Evolutionary conservation across 768 basidiomycete species (phyloP).

Genomic region (Fomitopsis serialis): DNA sequence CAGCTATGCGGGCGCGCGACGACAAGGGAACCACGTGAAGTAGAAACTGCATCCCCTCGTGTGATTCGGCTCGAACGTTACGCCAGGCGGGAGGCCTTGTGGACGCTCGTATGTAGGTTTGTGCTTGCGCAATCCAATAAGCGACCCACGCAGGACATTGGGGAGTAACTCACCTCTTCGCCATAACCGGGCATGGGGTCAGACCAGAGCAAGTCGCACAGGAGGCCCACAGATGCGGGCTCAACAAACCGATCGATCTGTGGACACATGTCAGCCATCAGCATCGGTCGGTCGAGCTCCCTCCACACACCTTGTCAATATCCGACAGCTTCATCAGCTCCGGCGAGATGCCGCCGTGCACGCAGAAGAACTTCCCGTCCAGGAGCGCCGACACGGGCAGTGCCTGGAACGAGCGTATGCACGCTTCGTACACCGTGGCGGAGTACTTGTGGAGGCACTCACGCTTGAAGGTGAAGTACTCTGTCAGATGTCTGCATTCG

Average conservation of each 20-base stretch:
- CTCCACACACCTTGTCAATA: conserved; percentile 45
- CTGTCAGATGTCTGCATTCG: conserved; percentile 94
- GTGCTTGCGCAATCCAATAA: conserved; percentile 4
- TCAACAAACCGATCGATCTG: conserved; percentile 92
- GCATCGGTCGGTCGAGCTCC: too few species aligned
- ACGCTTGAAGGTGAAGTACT: conserved; percentile 97
- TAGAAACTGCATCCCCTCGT: conserved; percentile 90
- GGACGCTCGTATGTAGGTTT: conserved; percentile 17
- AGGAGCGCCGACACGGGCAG: conserved; percentile 89
- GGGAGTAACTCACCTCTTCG: conserved; percentile 56
- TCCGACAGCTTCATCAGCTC: conserved; percentile 78
- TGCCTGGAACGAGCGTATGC: conserved; percentile 84
- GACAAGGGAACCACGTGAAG: conserved; percentile 61
- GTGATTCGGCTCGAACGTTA: conserved; percentile 72
- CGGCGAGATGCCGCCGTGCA: conserved; percentile 94
- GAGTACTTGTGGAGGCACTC: conserved; percentile 96
- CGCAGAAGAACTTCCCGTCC: conserved; percentile 94
- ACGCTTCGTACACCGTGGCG: conserved; percentile 82
- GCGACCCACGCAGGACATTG: not conserved
- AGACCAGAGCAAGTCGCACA: conserved; percentile 96
- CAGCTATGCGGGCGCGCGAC: not conserved
- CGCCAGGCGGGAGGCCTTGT: conserved; percentile 46
- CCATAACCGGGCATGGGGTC: conserved; percentile 91
- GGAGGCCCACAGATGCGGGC: conserved; percentile 84
- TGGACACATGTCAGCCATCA: not conserved